Evolutionary conservation across 164 flowering plant species (phyloP).

Genomic region (Euptelea pleiosperma): DNA sequence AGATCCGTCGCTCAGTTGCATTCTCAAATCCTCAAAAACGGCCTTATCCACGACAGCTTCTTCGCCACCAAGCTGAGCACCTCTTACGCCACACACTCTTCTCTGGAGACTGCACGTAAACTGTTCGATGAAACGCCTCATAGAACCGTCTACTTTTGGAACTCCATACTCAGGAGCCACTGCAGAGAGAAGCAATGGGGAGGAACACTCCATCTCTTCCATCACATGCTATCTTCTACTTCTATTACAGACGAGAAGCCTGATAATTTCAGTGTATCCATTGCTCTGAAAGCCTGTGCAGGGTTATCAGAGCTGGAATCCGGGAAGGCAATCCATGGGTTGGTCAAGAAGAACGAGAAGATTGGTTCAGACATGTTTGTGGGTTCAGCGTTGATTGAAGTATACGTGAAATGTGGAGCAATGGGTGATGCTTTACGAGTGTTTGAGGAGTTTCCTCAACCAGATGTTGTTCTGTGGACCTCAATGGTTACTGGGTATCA

Average conservation of each 20-base stretch:
- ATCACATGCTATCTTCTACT: constrained; percentile 20
- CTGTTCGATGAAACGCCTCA: constrained; percentile 58
- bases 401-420: constrained; percentile 52
- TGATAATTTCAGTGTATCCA: constrained; percentile 37
- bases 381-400: constrained; percentile 50
- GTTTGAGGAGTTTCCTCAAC: constrained; percentile 40
- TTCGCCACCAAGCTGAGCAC: constrained; percentile 37
- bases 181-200: constrained; percentile 35
- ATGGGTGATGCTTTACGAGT: constrained; percentile 41
- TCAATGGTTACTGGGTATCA: constrained; percentile 53
- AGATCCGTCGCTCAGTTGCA: constrained; percentile 38
- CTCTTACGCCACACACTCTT: constrained; percentile 20
- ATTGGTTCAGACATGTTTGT: constrained; percentile 41
- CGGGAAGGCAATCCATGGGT: constrained; percentile 51
- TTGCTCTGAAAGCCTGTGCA: constrained; percentile 52
- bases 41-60: constrained; percentile 29
- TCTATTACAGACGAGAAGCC: constrained; percentile 14
- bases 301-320: constrained; percentile 22
- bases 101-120: constrained; percentile 31
- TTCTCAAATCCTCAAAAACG: constrained; percentile 33
- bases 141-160: constrained; percentile 41
- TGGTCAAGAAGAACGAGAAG: constrained; percentile 28
- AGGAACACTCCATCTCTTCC: constrained; percentile 36
- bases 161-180: constrained; percentile 36
- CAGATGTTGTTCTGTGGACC: constrained; percentile 63